phyloP scores from a whole-genome alignment of 2,329 filamentous ascomycete genomes.

The Rhynchosporium graminicola region DNA sequence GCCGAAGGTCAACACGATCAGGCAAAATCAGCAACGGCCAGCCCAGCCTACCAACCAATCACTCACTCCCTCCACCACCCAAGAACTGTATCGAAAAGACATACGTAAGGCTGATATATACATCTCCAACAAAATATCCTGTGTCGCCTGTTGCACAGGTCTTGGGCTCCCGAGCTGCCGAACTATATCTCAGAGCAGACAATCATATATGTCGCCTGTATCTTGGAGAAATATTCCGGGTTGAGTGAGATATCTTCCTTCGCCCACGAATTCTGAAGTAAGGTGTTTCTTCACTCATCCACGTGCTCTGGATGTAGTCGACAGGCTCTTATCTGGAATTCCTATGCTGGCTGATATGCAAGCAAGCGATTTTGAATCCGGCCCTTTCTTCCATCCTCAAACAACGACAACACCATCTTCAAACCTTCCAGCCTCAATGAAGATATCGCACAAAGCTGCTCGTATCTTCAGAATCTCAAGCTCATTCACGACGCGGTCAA shows the following conservation, averaged over 20 bases:
- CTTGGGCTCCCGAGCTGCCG: slow-evolving; percentile 10
- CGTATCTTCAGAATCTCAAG: background rate
- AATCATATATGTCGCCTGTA: background rate
- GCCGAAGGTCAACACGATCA: background rate
- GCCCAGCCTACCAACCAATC: background rate
- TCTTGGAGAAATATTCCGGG: slow-evolving; percentile 1
- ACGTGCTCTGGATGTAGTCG: background rate
- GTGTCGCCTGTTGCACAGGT: slow-evolving; percentile 9
- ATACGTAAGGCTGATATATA: slow-evolving; percentile 12
- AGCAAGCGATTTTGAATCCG: background rate
- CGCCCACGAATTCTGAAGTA: background rate
- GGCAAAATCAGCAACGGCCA: slow-evolving; percentile 1
- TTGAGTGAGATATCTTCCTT: no score
- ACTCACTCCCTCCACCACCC: background rate
- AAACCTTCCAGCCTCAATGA: background rate
- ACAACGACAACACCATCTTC: background rate
- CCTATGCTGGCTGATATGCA: slow-evolving; percentile 11
- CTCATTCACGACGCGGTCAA: background rate
- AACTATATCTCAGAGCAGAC: slow-evolving; percentile 7
- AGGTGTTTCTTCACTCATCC: background rate
- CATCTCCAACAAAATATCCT: slow-evolving; percentile 1
- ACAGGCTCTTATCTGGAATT: background rate
- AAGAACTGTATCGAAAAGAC: slow-evolving; percentile 5
- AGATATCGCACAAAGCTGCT: no score
- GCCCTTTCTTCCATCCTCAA: slow-evolving; percentile 8